Percentiles rank a stretch among this genome's conserved stretches.
phyloP scores from a whole-genome alignment of 768 basidiomycete species.

The Nidularia sp. region DNA sequence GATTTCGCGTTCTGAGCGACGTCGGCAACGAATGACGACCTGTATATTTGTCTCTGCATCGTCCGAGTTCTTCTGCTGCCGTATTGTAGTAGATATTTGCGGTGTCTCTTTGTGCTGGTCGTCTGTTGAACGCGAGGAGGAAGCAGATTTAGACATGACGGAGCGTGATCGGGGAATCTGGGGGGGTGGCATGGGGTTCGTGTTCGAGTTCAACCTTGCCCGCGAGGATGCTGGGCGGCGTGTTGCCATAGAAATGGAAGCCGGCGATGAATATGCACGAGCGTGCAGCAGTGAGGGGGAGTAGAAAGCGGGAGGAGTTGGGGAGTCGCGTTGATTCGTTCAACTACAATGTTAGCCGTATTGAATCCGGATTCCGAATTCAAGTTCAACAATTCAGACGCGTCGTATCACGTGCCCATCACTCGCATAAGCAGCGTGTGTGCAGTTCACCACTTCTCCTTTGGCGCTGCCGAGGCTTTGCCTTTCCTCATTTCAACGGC shows the following conservation, averaged over 20 bases:
- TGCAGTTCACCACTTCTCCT: constrained; percentile 1
- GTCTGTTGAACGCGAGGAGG: constrained; percentile 24
- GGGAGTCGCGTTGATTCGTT: neutral
- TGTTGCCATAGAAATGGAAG: constrained; percentile 46
- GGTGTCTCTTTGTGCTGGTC: constrained; percentile 4
- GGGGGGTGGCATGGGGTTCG: constrained; percentile 22
- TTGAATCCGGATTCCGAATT: neutral
- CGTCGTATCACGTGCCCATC: constrained; percentile 28
- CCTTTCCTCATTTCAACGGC: neutral
- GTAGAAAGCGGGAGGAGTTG: neutral
- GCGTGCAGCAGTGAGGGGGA: neutral
- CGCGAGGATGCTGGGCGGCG: constrained; percentile 56
- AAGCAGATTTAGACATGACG: constrained; percentile 37
- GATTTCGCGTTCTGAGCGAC: constrained; percentile 81
- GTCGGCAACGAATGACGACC: constrained; percentile 88
- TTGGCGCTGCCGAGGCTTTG: neutral
- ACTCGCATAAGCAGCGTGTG: constrained; percentile 1
- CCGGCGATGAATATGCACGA: neutral
- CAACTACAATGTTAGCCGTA: neutral
- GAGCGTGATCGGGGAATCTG: constrained; percentile 41
- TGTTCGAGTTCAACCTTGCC: constrained; percentile 28
- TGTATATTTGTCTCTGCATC: constrained; percentile 82
- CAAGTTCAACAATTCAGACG: constrained; percentile 13
- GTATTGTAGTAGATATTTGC: constrained; percentile 4
- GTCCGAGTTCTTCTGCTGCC: constrained; percentile 22